A percentile compares a stretch with the other conserved stretches of the same genome.
These are phyloP conservation scores for Leishmania martiniquensis DNA, from an alignment of 208 protist species.

Conservation along the genomic window DNA sequence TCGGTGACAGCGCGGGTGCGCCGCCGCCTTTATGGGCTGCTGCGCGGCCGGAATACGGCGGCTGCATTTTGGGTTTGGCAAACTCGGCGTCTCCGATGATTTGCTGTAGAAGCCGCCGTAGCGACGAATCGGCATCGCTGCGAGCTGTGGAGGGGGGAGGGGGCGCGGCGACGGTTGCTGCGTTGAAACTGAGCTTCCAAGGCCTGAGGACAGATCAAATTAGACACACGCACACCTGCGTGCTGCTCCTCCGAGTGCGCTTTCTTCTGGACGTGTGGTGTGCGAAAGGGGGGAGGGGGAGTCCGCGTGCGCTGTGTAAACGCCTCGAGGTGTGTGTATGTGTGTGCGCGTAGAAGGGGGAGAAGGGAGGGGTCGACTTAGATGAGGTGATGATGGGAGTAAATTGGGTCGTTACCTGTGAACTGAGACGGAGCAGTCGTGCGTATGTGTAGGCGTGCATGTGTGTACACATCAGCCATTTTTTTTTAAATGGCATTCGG, in stretches of 20 bases:
- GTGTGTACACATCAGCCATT: too few species aligned
- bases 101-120: constrained; percentile 34
- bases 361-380: not conserved
- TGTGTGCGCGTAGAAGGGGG: not conserved
- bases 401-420: too few species aligned
- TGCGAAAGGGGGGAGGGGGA: not conserved
- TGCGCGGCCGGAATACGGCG: not conserved
- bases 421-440: too few species aligned
- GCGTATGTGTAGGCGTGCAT: too few species aligned
- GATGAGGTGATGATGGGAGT: too few species aligned
- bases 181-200: too few species aligned
- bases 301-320: not conserved
- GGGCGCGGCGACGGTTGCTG: not conserved
- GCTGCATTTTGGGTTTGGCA: not conserved
- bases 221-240: too few species aligned
- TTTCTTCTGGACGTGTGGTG: too few species aligned
- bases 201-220: too few species aligned
- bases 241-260: too few species aligned
- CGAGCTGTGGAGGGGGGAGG: not conserved
- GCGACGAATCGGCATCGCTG: constrained; percentile 28
- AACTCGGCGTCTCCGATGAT: constrained; percentile 18
- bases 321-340: not conserved
- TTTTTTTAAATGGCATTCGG: too few species aligned
- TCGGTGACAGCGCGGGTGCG: not conserved
- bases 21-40: not conserved